These are phyloP conservation scores for Physocladia obscura DNA, from an alignment of 192 early-diverging fungal species.

Conservation along the genomic window DNA sequence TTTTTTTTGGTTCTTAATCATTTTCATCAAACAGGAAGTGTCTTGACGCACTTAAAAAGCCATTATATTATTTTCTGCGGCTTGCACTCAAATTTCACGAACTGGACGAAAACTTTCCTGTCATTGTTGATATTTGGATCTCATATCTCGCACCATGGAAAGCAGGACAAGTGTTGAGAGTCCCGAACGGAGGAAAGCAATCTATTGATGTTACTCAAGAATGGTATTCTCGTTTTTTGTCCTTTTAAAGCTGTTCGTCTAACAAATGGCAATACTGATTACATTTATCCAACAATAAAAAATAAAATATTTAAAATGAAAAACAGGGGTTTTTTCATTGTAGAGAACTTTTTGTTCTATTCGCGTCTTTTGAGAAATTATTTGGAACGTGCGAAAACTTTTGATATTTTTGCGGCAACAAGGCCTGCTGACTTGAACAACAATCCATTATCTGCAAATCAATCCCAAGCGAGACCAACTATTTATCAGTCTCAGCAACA, in stretches of 20 bases:
- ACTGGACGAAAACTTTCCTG: constrained; percentile 27
- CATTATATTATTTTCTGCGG: constrained; percentile 37
- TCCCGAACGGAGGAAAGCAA: not conserved
- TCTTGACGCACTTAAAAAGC: constrained; percentile 25
- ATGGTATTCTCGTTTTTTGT: not conserved
- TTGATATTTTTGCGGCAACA: constrained; percentile 30
- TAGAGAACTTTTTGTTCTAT: constrained; percentile 43
- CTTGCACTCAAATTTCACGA: constrained; percentile 30
- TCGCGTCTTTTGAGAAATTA: constrained; percentile 30
- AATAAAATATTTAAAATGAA: not conserved
- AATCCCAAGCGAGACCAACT: not conserved
- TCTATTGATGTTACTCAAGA: constrained; percentile 1
- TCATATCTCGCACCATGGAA: constrained; percentile 42
- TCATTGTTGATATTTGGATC: constrained; percentile 42
- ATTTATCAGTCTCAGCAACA: not conserved
- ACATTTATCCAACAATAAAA: not conserved
- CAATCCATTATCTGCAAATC: not conserved
- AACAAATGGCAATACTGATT: too few relatives aligned
- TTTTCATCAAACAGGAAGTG: not conserved
- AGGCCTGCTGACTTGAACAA: constrained; percentile 15
- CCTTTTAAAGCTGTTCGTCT: too few relatives aligned
- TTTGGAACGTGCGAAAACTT: constrained; percentile 27
- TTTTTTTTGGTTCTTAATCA: not conserved
- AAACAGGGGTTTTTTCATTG: constrained; percentile 35
- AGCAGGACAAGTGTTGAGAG: not conserved